Evolutionary conservation across 108 stramenopile genomes (phyloP), one percentile per base, ranked within the genome.

Genomic region (Cyclotella kingstonii): DNA sequence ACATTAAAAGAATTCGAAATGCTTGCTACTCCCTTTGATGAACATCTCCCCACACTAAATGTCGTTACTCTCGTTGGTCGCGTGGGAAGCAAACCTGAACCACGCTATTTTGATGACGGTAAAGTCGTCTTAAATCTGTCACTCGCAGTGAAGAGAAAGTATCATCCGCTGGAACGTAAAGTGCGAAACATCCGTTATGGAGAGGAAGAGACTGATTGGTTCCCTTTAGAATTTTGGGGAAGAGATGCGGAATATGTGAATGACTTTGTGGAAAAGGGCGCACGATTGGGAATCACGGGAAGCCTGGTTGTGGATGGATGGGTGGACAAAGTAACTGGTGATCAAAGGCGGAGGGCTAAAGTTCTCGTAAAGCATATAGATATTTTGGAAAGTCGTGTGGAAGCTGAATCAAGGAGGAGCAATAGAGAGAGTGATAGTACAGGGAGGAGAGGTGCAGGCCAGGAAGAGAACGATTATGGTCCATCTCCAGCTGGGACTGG

Each of bases 141-240:
- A 22, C 63, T 96, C 15, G 95, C 95, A 3, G 82, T 86, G 0
- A 84, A 74, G 51, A 36, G 95, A 35, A 91, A 96, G 64, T 93
- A 93, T 58, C 88, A 93, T 63, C 73, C 84, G 21, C 26, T 82
- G 41, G 94, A 96, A 73, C 64, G 93, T 21, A 73, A 79, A 42
- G 75, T 72, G 4, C 50, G 62, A n/a, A 67, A 73, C 27, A 81
- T 94, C 22, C 21, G 65, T 2, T 86, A 72, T 14, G 89, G 87
- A 18, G 79, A 90, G 27, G 93, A 91, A 63, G 93, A 91, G 70
- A 96, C 95, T 1, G 95, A 96, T 66, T 96, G 95, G 95, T 96
- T 84, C 76, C 71, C 73, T 14, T 67, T 96, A 15, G 93, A 96
- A 63, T 79, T 94, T 31, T 96, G 95, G 95, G 90, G 91, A 4